phyloP scores from a whole-genome alignment of 1,284 basidiomycete genomes.

The Singerocomus inundabilis region DNA sequence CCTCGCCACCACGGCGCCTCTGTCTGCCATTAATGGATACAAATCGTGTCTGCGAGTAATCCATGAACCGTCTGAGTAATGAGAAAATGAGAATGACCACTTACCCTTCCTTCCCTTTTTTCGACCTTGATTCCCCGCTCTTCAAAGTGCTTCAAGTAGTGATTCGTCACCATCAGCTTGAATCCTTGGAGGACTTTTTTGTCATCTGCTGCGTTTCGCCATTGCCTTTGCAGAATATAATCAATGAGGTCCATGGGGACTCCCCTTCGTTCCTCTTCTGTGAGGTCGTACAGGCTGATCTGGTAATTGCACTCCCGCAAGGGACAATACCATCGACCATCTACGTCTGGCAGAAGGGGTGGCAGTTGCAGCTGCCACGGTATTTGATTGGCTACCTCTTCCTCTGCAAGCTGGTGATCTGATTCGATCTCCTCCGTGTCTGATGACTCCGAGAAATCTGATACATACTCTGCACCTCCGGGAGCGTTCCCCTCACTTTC shows the following conservation, averaged over 20 bases:
- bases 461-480: constrained; percentile 38
- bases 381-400: constrained; percentile 21
- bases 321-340: constrained; percentile 35
- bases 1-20: not conserved
- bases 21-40: constrained; percentile 8
- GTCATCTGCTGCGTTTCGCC: constrained; percentile 33
- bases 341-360: constrained; percentile 36
- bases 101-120: constrained; percentile 17
- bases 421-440: constrained; percentile 40
- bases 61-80: not conserved
- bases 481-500: constrained; percentile 28
- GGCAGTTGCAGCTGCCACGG: constrained; percentile 30
- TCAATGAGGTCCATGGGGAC: constrained; percentile 11
- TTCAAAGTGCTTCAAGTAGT: constrained; percentile 35
- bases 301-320: constrained; percentile 20
- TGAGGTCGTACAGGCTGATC: constrained; percentile 27
- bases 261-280: constrained; percentile 20
- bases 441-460: constrained; percentile 51
- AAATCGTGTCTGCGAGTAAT: constrained; percentile 15
- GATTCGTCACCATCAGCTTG: constrained; percentile 31
- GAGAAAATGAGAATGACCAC: constrained; percentile 3
- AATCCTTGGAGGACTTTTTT: constrained; percentile 29
- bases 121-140: constrained; percentile 20
- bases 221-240: constrained; percentile 30
- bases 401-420: constrained; percentile 16